Percentiles rank a stretch among this genome's conserved stretches.
phyloP scores from a whole-genome alignment of 129 eudicot species.

The Deinandra increscens region DNA sequence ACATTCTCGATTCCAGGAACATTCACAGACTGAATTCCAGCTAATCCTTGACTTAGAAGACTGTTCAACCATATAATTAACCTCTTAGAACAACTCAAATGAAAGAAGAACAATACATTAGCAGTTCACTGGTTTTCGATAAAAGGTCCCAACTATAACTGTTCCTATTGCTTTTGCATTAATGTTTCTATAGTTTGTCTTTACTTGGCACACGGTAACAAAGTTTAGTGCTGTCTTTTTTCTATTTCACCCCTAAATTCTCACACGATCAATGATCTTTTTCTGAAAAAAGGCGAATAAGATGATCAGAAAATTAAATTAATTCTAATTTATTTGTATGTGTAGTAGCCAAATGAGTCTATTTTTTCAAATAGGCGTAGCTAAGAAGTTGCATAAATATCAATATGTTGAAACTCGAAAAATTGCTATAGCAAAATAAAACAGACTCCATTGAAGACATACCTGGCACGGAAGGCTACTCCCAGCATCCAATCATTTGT shows the following conservation, averaged over 20 bases:
- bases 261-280: not conserved
- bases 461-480: slow-evolving; percentile 97
- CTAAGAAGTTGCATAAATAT: slow-evolving; percentile 18
- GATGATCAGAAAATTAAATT: not conserved
- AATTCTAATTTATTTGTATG: not conserved
- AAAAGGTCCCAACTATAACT: not conserved
- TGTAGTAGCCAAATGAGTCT: slow-evolving; percentile 13
- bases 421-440: slow-evolving; percentile 5
- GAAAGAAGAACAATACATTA: not conserved
- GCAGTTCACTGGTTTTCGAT: not conserved
- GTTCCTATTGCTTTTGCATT: not conserved
- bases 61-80: slow-evolving; percentile 43
- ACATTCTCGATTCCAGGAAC: slow-evolving; percentile 96
- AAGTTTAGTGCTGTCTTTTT: not conserved
- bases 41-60: slow-evolving; percentile 85
- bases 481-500: slow-evolving; percentile 98
- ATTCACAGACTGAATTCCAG: slow-evolving; percentile 84
- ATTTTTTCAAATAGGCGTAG: slow-evolving; percentile 7
- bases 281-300: not conserved
- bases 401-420: not conserved
- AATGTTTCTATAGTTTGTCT: not conserved
- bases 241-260: not conserved
- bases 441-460: slow-evolving; percentile 13
- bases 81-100: not conserved
- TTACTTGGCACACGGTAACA: not conserved